Evolutionary conservation across 495 filamentous ascomycete genomes (phyloP).

Genomic region (Friedmanniomyces endolithicus): DNA sequence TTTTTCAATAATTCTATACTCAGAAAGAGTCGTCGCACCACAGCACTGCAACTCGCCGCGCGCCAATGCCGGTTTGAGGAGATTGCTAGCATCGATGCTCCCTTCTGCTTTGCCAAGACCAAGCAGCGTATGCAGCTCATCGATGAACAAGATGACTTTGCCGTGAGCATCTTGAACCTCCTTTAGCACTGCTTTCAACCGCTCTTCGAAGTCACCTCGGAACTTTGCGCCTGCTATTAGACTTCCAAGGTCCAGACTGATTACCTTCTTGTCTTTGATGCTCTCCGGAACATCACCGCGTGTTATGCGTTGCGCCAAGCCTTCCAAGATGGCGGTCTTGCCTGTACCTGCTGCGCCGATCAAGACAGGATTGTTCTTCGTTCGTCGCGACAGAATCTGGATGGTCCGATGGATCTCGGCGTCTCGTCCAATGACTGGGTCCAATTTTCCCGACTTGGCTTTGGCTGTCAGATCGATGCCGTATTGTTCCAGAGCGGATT

Average conservation of each 20-base stretch:
- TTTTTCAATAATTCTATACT: constrained; percentile 89
- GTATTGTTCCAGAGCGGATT: constrained; percentile 77
- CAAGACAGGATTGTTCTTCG: constrained; percentile 93
- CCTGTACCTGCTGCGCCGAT: constrained; percentile 89
- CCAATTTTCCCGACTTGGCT: constrained; percentile 79
- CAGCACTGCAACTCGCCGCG: constrained; percentile 90
- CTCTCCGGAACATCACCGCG: constrained; percentile 90
- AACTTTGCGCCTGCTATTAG: constrained; percentile 95
- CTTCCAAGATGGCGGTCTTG: constrained; percentile 91
- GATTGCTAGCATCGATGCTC: constrained; percentile 89
- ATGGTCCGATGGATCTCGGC: constrained; percentile 87
- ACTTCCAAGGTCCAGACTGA: constrained; percentile 75
- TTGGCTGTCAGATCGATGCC: constrained; percentile 80
- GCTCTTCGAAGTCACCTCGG: constrained; percentile 89
- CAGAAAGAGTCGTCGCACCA: constrained; percentile 82
- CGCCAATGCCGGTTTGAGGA: constrained; percentile 87
- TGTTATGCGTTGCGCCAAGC: constrained; percentile 81
- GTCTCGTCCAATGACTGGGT: constrained; percentile 90
- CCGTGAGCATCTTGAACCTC: constrained; percentile 85
- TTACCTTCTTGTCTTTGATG: constrained; percentile 85
- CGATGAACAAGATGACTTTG: constrained; percentile 84
- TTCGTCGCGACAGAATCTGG: constrained; percentile 80
- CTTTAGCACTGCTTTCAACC: constrained; percentile 77
- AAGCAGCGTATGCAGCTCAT: constrained; percentile 84
- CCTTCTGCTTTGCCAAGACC: constrained; percentile 92